Conservation (phyloP, 768 basidiomycete genomes). For the Suillus spraguei region DNA sequence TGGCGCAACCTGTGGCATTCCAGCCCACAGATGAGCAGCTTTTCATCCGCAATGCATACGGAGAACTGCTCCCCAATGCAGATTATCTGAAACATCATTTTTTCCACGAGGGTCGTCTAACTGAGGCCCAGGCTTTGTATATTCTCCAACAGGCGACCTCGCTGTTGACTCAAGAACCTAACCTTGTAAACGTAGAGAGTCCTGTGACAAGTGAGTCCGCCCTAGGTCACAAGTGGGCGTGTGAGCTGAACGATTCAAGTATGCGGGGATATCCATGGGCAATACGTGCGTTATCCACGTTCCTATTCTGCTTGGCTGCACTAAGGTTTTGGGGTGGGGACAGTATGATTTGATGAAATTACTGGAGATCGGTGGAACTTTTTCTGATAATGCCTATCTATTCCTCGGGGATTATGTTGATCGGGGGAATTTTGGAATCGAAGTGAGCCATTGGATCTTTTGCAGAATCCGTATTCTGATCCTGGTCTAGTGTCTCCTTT, state of each 20-base stretch:
- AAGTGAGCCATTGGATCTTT: slow-evolving; percentile 41
- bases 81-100: slow-evolving; percentile 88
- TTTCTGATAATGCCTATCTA: slow-evolving; percentile 83
- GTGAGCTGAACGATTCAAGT: slow-evolving; percentile 48
- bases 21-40: slow-evolving; percentile 77
- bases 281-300: slow-evolving; percentile 67
- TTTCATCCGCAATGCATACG: slow-evolving; percentile 53
- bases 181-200: slow-evolving; percentile 83
- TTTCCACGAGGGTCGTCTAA: slow-evolving; percentile 81
- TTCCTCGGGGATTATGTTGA: slow-evolving; percentile 99
- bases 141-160: slow-evolving; percentile 73
- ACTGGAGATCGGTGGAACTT: slow-evolving; percentile 90
- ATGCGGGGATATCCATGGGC: slow-evolving; percentile 96
- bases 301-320: not conserved
- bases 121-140: slow-evolving; percentile 82
- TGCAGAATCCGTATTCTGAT: slow-evolving; percentile 8
- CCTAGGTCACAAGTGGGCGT: slow-evolving; percentile 11
- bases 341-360: slow-evolving; percentile 99
- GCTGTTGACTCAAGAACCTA: slow-evolving; percentile 74
- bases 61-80: slow-evolving; percentile 68
- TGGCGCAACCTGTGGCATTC: slow-evolving; percentile 64
- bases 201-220: slow-evolving; percentile 82
- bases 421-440: slow-evolving; percentile 89
- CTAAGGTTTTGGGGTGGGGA: slow-evolving; percentile 9
- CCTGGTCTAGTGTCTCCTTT: slow-evolving; percentile 73